phyloP scores from a whole-genome alignment of 1,284 basidiomycete species.

The Cutaneotrichosporon mucoides region DNA sequence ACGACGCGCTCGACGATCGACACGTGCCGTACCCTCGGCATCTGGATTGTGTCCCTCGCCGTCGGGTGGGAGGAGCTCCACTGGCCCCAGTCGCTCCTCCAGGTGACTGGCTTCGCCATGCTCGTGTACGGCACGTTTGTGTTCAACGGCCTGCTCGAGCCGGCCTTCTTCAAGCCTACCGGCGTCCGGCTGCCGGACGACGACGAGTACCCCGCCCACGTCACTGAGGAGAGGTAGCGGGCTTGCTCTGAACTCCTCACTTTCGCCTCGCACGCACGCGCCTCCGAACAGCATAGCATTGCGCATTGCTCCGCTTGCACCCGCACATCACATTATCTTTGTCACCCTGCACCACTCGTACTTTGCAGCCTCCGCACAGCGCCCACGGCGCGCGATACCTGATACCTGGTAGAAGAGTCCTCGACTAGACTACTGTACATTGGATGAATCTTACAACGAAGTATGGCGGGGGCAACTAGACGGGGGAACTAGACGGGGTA shows the following conservation, averaged over 20 bases:
- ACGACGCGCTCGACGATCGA: constrained; percentile 87
- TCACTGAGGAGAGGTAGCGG: neutral
- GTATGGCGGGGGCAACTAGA: no score
- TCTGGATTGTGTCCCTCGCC: constrained; percentile 67
- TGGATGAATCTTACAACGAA: constrained; percentile 3
- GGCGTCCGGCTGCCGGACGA: constrained; percentile 35
- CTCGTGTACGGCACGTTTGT: constrained; percentile 64
- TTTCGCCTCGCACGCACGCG: neutral
- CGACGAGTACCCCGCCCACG: neutral
- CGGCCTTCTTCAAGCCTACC: constrained; percentile 56
- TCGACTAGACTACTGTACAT: constrained; percentile 5
- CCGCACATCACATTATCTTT: no score
- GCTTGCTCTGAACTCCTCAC: neutral
- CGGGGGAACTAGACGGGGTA: no score
- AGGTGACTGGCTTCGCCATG: constrained; percentile 81
- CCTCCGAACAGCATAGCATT: neutral
- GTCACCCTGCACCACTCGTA: no score
- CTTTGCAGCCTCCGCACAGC: no score
- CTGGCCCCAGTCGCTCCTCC: constrained; percentile 77
- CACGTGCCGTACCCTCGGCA: constrained; percentile 90
- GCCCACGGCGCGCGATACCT: no score
- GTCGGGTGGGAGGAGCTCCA: constrained; percentile 89
- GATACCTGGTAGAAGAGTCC: constrained; percentile 1
- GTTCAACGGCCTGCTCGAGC: constrained; percentile 66
- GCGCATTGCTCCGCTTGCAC: no score